These are phyloP conservation scores for Neonectria ditissima DNA, from an alignment of 2,329 filamentous ascomycete species.

Conservation along the genomic window DNA sequence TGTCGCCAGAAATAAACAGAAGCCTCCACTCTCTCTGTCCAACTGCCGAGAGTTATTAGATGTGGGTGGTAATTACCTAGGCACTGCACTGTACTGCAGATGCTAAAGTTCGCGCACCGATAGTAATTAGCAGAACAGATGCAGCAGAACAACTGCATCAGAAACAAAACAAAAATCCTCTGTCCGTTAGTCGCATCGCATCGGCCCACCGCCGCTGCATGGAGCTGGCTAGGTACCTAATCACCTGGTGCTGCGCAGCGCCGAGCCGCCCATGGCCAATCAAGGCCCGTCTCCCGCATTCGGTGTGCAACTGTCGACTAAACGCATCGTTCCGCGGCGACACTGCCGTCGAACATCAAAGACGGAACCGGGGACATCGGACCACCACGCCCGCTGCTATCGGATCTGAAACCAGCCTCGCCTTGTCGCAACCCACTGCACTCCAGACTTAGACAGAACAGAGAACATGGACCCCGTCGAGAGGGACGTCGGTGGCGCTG, in stretches of 20 bases:
- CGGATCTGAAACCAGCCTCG: background rate
- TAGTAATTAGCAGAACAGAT: no score
- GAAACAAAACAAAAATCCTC: background rate
- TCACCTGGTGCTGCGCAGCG: constrained; percentile 23
- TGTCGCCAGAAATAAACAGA: background rate
- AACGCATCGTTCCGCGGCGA: constrained; percentile 14
- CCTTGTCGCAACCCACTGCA: background rate
- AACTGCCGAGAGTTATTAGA: background rate
- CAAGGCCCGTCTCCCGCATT: constrained; percentile 15
- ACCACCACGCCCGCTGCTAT: constrained; percentile 10
- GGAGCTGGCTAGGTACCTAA: constrained; percentile 20
- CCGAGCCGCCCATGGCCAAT: constrained; percentile 26
- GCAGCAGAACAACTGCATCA: no score
- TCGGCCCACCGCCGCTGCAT: constrained; percentile 19
- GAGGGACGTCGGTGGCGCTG: constrained; percentile 11
- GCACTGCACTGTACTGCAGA: background rate
- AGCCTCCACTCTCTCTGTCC: background rate
- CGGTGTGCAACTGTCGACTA: constrained; percentile 4
- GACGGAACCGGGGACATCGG: constrained; percentile 10
- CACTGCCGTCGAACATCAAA: constrained; percentile 4
- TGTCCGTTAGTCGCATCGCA: constrained; percentile 25
- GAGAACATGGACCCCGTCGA: constrained; percentile 21
- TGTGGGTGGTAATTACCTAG: no score
- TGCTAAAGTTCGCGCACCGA: background rate
- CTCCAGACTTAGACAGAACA: background rate